Evolutionary conservation across 129 eudicot species (phyloP).

Genomic region (Helianthus tuberosus): DNA sequence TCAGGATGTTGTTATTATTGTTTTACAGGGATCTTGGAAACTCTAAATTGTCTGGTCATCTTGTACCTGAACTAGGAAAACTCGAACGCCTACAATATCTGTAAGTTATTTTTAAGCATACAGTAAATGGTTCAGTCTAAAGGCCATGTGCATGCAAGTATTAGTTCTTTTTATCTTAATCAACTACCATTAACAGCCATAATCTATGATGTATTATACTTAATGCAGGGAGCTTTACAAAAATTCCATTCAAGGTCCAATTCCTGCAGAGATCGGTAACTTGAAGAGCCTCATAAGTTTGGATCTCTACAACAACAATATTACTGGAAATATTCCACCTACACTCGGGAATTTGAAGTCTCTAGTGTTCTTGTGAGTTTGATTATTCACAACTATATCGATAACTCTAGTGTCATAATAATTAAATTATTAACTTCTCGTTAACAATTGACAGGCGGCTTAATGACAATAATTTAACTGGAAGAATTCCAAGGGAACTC

Average conservation of each 20-base stretch:
- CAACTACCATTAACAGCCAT: conserved; percentile 7
- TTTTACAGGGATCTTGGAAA: conserved; percentile 89
- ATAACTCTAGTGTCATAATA: background rate
- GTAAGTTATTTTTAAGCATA: conserved; percentile 48
- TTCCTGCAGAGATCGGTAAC: conserved; percentile 86
- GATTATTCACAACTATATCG: background rate
- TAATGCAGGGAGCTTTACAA: conserved; percentile 88
- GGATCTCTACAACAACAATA: conserved; percentile 91
- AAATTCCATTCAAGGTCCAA: conserved; percentile 78
- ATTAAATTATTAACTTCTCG: conserved; percentile 18
- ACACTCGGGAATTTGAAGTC: conserved; percentile 80
- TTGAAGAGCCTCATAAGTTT: conserved; percentile 84
- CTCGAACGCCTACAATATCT: conserved; percentile 93
- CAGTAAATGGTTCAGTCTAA: background rate
- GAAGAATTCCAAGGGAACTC: conserved; percentile 79
- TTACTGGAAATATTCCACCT: conserved; percentile 81
- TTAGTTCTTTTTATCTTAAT: background rate
- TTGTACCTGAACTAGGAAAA: conserved; percentile 85
- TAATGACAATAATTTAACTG: conserved; percentile 70
- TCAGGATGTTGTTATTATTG: background rate
- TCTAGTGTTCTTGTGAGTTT: conserved; percentile 89
- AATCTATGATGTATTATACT: background rate
- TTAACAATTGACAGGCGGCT: conserved; percentile 67
- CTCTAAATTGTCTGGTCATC: conserved; percentile 87
- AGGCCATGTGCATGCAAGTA: background rate